Base-by-base conservation (phyloP, 1,284 basidiomycete genomes). In the Malassezia psittaci region DNA sequence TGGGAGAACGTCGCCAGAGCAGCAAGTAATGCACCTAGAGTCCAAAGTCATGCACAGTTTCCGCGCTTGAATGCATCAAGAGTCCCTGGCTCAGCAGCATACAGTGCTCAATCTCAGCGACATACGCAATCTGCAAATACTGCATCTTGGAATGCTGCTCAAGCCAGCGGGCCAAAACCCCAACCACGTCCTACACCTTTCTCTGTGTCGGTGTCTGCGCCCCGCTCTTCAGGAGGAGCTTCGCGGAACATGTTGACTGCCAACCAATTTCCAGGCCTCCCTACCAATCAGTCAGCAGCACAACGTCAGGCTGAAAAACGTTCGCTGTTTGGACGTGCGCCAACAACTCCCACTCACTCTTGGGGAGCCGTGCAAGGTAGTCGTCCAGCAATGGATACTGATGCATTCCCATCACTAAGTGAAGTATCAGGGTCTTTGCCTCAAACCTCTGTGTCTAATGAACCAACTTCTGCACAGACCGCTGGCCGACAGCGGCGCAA, bases 1-100 rank as follows among this genome's bases (percentile, higher is more conserved):
- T 89, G 83, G 84, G 88, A 88, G 63, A 83, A 88, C 21, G 90
- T 94, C 38, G 90, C 88, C 18, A 82, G 83, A 52, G 90, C 88
- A 9, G 50, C 63, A 1, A 57, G 58, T 0, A 54, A 54, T 1
- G 57, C 58, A 43, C 64, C 66, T 0, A 50, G 49, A 0, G 58
- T 54, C 5, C 35, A 45, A 21, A 53, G 59, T 7, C 48, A 59
- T 0, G 56, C 63, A 45, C 63, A 67, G 35, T 73, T 73, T 24
- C 70, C 68, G 12, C 48, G 55, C 3, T 51, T 73, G 4, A 46
- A 50, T 21, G 36, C 40, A 10, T 41, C 59, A 16, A 39, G 46
- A 7, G 60, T 69, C 15, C 68, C 68, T 3, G 70, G 68, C 0
- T 69, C 67, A 9, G 50, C 66, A 7, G 59, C 60, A 2, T 64